These are phyloP conservation scores for Bipolaris bicolor DNA, from an alignment of 2,329 filamentous ascomycete genomes.

Conservation along the genomic window DNA sequence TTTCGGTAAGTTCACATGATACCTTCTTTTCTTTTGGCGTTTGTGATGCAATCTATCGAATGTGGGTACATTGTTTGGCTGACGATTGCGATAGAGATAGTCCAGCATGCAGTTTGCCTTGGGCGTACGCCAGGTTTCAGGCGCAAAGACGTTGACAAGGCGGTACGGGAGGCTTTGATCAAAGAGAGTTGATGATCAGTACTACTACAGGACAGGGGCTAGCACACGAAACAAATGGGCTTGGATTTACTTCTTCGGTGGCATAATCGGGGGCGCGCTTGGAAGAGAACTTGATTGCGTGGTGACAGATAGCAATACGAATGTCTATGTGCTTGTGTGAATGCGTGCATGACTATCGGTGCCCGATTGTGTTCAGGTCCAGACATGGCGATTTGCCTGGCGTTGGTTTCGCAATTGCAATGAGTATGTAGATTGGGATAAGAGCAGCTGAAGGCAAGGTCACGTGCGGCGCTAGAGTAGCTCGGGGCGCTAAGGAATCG, in stretches of 20 bases:
- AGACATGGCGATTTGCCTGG: too few species aligned
- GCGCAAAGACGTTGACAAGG: constrained; percentile 51
- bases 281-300: background rate
- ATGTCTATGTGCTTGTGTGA: background rate
- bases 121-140: constrained; percentile 54
- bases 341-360: background rate
- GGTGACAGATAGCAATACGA: background rate
- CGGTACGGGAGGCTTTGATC: constrained; percentile 47
- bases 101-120: constrained; percentile 50
- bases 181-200: constrained; percentile 11
- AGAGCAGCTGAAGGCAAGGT: background rate
- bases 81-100: constrained; percentile 40
- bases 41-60: background rate
- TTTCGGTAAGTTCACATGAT: constrained; percentile 46
- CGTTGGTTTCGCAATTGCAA: background rate
- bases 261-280: background rate
- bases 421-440: background rate
- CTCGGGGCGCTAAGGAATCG: constrained; percentile 17
- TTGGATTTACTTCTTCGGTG: constrained; percentile 1
- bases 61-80: constrained; percentile 21
- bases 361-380: background rate
- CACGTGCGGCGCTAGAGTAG: constrained; percentile 19
- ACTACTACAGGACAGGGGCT: background rate
- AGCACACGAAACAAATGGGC: background rate
- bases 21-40: background rate